A percentile compares a stretch with the other conserved stretches of the same genome.
Evolutionary conservation across 2,329 filamentous ascomycete species (phyloP).

Genomic region (Fusarium duplospermum): DNA sequence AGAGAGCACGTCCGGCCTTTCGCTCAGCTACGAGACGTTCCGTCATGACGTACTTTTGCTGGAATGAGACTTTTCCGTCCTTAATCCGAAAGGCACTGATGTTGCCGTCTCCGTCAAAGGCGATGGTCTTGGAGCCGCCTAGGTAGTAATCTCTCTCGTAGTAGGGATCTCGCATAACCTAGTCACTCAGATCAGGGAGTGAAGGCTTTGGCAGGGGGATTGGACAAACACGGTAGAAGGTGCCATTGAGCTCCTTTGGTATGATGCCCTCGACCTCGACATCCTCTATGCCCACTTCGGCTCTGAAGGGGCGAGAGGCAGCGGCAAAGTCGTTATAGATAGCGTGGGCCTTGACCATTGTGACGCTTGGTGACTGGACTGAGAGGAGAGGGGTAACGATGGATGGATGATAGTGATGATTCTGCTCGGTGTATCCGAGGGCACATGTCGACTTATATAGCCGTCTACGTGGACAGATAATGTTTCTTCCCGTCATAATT

Average conservation of each 20-base stretch:
- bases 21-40: not conserved
- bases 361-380: not conserved
- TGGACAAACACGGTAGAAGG: not conserved
- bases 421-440: not conserved
- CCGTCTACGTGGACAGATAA: not conserved
- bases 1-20: not conserved
- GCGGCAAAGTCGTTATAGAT: not conserved
- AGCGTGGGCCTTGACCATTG: not conserved
- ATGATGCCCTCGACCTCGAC: not conserved
- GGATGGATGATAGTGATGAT: not conserved
- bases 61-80: not conserved
- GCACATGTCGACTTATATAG: not conserved
- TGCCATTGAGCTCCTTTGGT: not conserved
- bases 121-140: not conserved
- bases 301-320: not conserved
- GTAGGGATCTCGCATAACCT: constrained; percentile 5
- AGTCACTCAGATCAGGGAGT: not conserved
- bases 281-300: not conserved
- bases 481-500: not conserved
- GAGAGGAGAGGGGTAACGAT: not conserved
- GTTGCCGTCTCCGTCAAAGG: constrained; percentile 8
- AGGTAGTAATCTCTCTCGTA: constrained; percentile 1
- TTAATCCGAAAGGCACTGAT: constrained; percentile 10
- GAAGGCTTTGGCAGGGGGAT: not conserved
- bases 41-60: constrained; percentile 2